Evolutionary conservation across 129 eudicot species (phyloP).

Genomic region (Centrapalus pauciflorus): DNA sequence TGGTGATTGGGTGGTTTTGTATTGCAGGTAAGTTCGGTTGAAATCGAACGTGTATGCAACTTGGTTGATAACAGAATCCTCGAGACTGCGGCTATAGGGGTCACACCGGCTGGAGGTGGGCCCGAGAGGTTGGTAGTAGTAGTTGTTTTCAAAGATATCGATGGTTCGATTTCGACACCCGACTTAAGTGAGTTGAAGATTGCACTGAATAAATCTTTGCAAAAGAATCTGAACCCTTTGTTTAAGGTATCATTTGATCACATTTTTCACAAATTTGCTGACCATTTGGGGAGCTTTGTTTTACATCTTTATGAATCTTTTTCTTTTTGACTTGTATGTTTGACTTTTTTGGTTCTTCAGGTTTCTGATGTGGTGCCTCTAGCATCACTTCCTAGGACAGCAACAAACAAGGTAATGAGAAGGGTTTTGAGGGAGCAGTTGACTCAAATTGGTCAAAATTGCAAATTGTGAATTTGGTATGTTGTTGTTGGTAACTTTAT

Average conservation of each 20-base stretch:
- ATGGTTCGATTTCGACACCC: slow-evolving; percentile 6
- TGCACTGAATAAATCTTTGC: slow-evolving; percentile 63
- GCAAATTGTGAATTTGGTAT: slow-evolving; percentile 43
- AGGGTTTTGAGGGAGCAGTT: slow-evolving; percentile 77
- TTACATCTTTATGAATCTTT: slow-evolving; percentile 3
- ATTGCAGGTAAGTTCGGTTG: slow-evolving; percentile 87
- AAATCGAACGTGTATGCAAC: slow-evolving; percentile 80
- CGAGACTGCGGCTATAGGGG: slow-evolving; percentile 94
- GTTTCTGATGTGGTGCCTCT: slow-evolving; percentile 53
- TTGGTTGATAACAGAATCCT: slow-evolving; percentile 46
- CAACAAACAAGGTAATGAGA: slow-evolving; percentile 95
- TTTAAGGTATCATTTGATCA: slow-evolving; percentile 60
- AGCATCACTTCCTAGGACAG: slow-evolving; percentile 87
- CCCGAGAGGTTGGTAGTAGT: slow-evolving; percentile 81
- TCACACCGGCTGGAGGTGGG: slow-evolving; percentile 79
- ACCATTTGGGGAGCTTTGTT: not conserved
- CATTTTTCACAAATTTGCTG: not conserved
- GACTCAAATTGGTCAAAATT: slow-evolving; percentile 33
- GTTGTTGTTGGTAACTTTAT: not conserved
- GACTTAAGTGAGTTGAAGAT: slow-evolving; percentile 40
- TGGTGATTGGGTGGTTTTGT: not conserved
- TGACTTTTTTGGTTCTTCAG: slow-evolving; percentile 32
- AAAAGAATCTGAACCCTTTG: slow-evolving; percentile 74
- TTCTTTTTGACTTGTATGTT: not conserved
- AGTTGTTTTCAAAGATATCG: slow-evolving; percentile 59